These are phyloP conservation scores for Diaporthe capsici DNA, from an alignment of 2,329 filamentous ascomycete genomes.

Conservation along the genomic window DNA sequence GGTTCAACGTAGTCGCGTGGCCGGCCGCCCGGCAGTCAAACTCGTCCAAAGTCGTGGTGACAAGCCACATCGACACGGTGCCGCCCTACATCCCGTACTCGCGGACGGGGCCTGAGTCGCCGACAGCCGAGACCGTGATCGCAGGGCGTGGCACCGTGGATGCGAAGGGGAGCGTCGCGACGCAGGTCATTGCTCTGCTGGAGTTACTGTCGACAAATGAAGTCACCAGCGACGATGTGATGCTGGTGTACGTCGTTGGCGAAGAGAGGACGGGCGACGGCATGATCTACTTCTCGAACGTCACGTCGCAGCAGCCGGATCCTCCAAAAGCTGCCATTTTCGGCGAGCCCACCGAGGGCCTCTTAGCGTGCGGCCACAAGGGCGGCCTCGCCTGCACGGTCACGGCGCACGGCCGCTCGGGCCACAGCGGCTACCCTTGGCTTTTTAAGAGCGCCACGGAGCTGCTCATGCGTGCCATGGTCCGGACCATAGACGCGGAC, in stretches of 20 bases:
- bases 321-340: slow-evolving; percentile 81
- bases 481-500: slow-evolving; percentile 75
- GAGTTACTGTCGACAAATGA: slow-evolving; percentile 59
- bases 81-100: slow-evolving; percentile 80
- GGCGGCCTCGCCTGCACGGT: slow-evolving; percentile 80
- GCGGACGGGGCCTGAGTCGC: slow-evolving; percentile 60
- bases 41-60: slow-evolving; percentile 69
- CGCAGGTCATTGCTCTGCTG: slow-evolving; percentile 78
- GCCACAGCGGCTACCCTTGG: slow-evolving; percentile 94
- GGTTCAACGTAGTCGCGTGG: slow-evolving; percentile 86
- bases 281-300: slow-evolving; percentile 67
- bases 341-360: slow-evolving; percentile 91
- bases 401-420: slow-evolving; percentile 78
- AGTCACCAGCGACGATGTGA: slow-evolving; percentile 62
- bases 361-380: slow-evolving; percentile 94
- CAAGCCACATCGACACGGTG: slow-evolving; percentile 86
- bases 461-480: slow-evolving; percentile 80
- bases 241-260: slow-evolving; percentile 80
- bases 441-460: slow-evolving; percentile 89
- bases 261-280: slow-evolving; percentile 87
- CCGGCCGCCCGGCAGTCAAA: slow-evolving; percentile 60
- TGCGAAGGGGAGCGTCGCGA: slow-evolving; percentile 77
- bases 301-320: slow-evolving; percentile 58
- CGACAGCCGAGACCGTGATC: slow-evolving; percentile 56
- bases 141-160: slow-evolving; percentile 82